A percentile compares a stretch with the other conserved stretches of the same genome.
phyloP scores from a whole-genome alignment of 768 basidiomycete species.

The Neoboletus brunneissimus region DNA sequence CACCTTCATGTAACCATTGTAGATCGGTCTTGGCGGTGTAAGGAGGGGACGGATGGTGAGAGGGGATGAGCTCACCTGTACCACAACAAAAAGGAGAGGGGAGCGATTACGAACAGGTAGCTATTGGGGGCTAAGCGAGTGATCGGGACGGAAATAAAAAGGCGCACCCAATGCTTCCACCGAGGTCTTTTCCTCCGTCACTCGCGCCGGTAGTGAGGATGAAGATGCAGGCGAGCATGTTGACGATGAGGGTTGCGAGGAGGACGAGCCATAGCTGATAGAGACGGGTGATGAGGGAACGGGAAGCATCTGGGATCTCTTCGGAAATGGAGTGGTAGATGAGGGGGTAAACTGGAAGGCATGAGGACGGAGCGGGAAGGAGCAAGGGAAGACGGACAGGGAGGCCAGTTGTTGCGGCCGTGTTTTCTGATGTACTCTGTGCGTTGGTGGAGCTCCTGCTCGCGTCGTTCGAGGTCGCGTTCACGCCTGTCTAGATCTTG shows the following conservation, averaged over 20 bases:
- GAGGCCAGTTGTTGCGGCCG: constrained; percentile 93
- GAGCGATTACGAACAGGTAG: constrained; percentile 75
- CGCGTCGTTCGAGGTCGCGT: constrained; percentile 75
- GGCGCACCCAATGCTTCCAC: constrained; percentile 75
- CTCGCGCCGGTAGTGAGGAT: constrained; percentile 73
- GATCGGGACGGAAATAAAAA: constrained; percentile 18
- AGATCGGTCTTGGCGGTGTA: constrained; percentile 67
- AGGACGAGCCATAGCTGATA: constrained; percentile 96
- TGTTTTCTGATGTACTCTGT: constrained; percentile 67
- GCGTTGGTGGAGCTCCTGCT: constrained; percentile 67
- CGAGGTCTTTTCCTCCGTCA: constrained; percentile 77
- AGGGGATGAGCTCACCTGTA: constrained; percentile 63
- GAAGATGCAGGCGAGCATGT: constrained; percentile 88
- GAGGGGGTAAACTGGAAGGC: constrained; percentile 76
- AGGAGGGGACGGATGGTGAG: constrained; percentile 10
- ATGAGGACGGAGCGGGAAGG: constrained; percentile 17
- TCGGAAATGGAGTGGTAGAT: constrained; percentile 91
- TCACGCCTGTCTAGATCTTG: constrained; percentile 78
- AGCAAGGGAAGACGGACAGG: constrained; percentile 52
- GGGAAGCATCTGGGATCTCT: constrained; percentile 83
- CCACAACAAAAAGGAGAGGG: constrained; percentile 88
- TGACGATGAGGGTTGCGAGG: constrained; percentile 74
- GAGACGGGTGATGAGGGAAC: constrained; percentile 76
- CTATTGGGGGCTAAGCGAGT: constrained; percentile 37
- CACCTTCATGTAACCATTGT: constrained; percentile 97